Conservation (phyloP, 2,329 filamentous ascomycete species). For the Albophoma yamanashiensis region DNA sequence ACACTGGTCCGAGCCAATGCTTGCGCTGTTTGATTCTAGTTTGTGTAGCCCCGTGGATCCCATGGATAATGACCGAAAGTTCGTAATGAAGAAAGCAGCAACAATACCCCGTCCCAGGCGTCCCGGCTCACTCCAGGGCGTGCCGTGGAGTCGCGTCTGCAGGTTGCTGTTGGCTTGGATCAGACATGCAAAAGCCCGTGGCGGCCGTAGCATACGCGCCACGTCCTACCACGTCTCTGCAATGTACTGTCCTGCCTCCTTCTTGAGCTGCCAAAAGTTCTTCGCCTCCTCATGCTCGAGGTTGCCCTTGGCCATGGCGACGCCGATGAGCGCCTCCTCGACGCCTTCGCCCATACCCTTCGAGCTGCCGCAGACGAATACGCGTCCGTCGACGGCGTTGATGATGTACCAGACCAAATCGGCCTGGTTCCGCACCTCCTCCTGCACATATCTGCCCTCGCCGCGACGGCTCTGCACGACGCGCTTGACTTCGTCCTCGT, state of each 20-base stretch:
- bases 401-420: slow-evolving; percentile 98
- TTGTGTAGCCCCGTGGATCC: not conserved
- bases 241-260: slow-evolving; percentile 89
- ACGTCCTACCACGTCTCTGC: slow-evolving; percentile 57
- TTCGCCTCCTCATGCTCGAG: slow-evolving; percentile 70
- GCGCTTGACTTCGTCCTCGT: slow-evolving; percentile 77
- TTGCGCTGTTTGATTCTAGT: not conserved
- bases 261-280: slow-evolving; percentile 87
- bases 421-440: slow-evolving; percentile 82
- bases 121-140: too few species aligned
- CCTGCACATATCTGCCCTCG: slow-evolving; percentile 87
- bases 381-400: slow-evolving; percentile 87
- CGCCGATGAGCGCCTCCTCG: slow-evolving; percentile 74
- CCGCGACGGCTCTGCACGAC: slow-evolving; percentile 68
- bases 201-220: not conserved
- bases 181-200: not conserved
- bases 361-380: slow-evolving; percentile 92
- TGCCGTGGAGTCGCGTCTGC: too few species aligned
- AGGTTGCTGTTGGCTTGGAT: not conserved
- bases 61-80: not conserved
- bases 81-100: not conserved
- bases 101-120: not conserved
- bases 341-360: slow-evolving; percentile 98
- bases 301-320: slow-evolving; percentile 87
- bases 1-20: not conserved